Evolutionary conservation across 768 basidiomycete genomes (phyloP).

Genomic region (Hortiboletus campestris): DNA sequence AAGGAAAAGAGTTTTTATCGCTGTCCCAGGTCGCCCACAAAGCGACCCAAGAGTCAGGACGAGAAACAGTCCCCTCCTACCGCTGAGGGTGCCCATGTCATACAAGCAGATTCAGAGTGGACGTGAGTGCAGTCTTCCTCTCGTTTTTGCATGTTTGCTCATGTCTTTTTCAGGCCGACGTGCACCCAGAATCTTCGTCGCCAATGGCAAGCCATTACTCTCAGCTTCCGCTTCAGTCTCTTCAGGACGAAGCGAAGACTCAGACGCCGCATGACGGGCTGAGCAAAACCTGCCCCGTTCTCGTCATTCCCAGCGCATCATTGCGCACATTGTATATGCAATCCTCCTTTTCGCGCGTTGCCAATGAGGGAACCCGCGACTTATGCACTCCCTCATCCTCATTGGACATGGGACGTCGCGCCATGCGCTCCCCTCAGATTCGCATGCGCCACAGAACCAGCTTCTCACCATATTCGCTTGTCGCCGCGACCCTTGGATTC

Average conservation of each 20-base stretch:
- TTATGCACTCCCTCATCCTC: constrained; percentile 17
- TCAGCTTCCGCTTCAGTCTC: constrained; percentile 55
- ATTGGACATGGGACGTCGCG: constrained; percentile 24
- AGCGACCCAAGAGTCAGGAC: constrained; percentile 7
- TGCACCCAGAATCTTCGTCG: constrained; percentile 52
- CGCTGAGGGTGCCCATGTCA: constrained; percentile 7
- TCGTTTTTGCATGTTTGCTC: not conserved
- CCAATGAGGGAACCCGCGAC: constrained; percentile 25
- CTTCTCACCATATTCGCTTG: constrained; percentile 16
- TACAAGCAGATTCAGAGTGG: constrained; percentile 28
- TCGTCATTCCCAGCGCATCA: constrained; percentile 11
- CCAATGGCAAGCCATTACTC: constrained; percentile 60
- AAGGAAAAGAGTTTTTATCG: constrained; percentile 23
- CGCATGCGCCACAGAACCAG: constrained; percentile 18
- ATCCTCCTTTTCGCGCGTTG: constrained; percentile 22
- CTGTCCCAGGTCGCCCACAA: constrained; percentile 23
- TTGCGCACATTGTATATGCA: constrained; percentile 24
- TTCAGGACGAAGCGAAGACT: constrained; percentile 50
- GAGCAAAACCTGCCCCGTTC: constrained; percentile 7
- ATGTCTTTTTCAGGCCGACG: constrained; percentile 46
- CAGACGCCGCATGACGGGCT: constrained; percentile 28
- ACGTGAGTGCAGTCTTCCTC: constrained; percentile 28
- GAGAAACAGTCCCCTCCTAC: constrained; percentile 17
- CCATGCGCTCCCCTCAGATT: constrained; percentile 22
- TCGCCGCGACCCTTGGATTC: constrained; percentile 19